Conservation (phyloP, 768 basidiomycete species). For the Fistulinella prunicolor region DNA sequence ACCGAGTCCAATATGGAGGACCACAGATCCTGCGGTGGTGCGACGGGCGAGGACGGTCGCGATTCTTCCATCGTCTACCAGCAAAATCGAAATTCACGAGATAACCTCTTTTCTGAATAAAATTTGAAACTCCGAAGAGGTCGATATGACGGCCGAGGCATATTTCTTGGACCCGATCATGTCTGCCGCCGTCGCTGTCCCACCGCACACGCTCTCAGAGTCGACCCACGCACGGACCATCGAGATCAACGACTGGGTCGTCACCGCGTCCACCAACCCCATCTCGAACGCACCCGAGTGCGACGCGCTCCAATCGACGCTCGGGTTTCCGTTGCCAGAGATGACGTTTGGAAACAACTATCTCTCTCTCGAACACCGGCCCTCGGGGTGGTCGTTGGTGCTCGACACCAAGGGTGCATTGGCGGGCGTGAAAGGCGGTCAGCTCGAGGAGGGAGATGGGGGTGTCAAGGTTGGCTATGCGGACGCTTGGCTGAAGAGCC, state of each 20-base stretch:
- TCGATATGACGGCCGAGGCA: background rate
- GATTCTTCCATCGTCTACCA: conserved; percentile 36
- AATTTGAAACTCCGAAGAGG: conserved; percentile 27
- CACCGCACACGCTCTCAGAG: conserved; percentile 64
- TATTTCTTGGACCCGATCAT: conserved; percentile 28
- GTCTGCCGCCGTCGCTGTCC: conserved; percentile 47
- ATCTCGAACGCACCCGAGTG: conserved; percentile 78
- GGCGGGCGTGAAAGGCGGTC: conserved; percentile 67
- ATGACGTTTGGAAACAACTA: conserved; percentile 93
- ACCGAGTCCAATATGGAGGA: conserved; percentile 88
- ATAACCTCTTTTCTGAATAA: too few species aligned
- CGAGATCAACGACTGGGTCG: conserved; percentile 61
- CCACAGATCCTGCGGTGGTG: conserved; percentile 84
- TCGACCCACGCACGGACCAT: conserved; percentile 69
- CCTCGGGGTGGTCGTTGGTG: conserved; percentile 59
- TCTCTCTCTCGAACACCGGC: conserved; percentile 62
- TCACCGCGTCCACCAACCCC: conserved; percentile 68
- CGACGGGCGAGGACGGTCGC: conserved; percentile 67
- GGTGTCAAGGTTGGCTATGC: conserved; percentile 95
- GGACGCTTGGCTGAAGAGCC: conserved; percentile 88
- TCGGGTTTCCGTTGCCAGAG: conserved; percentile 86
- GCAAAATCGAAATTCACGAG: background rate
- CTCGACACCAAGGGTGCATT: conserved; percentile 74
- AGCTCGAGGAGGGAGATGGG: conserved; percentile 77
- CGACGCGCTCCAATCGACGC: conserved; percentile 59